These are phyloP conservation scores for Pezicula radicicola DNA, from an alignment of 2,329 filamentous ascomycete genomes.

Conservation along the genomic window DNA sequence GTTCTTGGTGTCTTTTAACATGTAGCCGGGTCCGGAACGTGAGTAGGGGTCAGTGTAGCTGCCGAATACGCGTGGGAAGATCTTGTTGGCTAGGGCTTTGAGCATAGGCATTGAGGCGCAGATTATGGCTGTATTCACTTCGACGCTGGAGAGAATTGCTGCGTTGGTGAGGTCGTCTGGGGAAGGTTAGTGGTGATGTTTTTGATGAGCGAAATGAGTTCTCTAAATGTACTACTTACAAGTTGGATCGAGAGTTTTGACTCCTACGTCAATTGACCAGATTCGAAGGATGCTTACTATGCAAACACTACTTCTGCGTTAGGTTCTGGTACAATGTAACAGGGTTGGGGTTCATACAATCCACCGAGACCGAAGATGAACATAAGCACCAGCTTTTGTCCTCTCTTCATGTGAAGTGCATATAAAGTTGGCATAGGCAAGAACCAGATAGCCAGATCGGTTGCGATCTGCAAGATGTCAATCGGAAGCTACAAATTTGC, in stretches of 20 bases:
- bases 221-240: background rate
- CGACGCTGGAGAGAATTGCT: background rate
- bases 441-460: background rate
- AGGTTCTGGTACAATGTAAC: background rate
- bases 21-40: background rate
- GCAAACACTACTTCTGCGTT: background rate
- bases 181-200: background rate
- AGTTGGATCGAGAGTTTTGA: background rate
- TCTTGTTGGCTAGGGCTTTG: background rate
- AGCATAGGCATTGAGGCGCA: background rate
- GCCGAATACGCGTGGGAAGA: background rate
- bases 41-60: background rate
- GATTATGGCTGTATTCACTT: background rate
- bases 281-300: background rate
- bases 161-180: background rate
- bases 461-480: background rate
- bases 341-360: background rate
- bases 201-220: background rate
- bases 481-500: no score
- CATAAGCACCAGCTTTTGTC: background rate
- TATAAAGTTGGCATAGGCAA: background rate
- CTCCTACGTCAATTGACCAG: background rate
- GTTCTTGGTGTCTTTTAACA: background rate
- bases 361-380: constrained; percentile 1
- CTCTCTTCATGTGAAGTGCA: background rate